A percentile compares a stretch with the other conserved stretches of the same genome.
Conservation (phyloP, 371 early-diverging fungal genomes). For the Mortierella sp. region DNA sequence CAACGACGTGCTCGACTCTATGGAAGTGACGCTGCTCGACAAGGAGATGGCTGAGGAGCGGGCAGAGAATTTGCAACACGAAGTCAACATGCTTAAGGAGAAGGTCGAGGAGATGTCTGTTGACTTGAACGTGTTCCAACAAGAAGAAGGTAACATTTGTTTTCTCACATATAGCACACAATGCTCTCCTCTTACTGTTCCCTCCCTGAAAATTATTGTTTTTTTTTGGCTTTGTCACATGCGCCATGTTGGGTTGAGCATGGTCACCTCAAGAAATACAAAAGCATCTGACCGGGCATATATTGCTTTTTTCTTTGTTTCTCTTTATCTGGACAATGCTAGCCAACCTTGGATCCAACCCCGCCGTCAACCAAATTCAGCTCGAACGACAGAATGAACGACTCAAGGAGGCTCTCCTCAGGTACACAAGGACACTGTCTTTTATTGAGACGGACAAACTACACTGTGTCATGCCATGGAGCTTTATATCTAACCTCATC, state of each 20-base stretch:
- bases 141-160: constrained; percentile 64
- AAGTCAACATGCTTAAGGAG: constrained; percentile 80
- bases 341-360: constrained; percentile 60
- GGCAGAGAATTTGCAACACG: constrained; percentile 82
- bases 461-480: background rate
- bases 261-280: background rate
- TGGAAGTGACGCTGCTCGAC: constrained; percentile 91
- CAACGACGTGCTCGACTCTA: constrained; percentile 77
- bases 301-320: background rate
- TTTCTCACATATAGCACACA: background rate
- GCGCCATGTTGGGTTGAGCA: constrained; percentile 8
- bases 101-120: constrained; percentile 83
- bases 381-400: constrained; percentile 88
- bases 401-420: constrained; percentile 87
- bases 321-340: background rate
- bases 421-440: constrained; percentile 50
- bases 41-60: constrained; percentile 94
- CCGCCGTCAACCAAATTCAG: constrained; percentile 75
- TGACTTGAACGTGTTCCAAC: constrained; percentile 76
- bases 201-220: constrained; percentile 14
- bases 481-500: background rate
- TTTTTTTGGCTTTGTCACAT: constrained; percentile 27
- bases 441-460: background rate
- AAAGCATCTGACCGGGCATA: background rate
- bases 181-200: background rate